phyloP scores from a whole-genome alignment of 2,329 filamentous ascomycete genomes.

The Acrocalymma vagum region DNA sequence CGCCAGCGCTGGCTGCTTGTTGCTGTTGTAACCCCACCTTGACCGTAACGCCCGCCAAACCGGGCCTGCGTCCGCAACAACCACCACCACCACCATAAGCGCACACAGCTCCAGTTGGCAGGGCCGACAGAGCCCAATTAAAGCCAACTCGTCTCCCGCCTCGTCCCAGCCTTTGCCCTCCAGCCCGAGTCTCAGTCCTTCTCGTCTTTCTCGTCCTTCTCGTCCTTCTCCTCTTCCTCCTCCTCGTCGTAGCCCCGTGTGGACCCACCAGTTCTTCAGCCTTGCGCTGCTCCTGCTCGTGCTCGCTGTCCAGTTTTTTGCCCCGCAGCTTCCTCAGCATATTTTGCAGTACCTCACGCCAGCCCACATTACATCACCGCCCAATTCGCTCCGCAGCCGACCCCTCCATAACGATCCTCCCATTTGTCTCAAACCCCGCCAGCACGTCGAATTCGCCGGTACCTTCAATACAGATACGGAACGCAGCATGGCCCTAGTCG shows the following conservation, averaged over 20 bases:
- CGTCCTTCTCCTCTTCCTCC: slow-evolving; percentile 12
- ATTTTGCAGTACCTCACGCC: slow-evolving; percentile 33
- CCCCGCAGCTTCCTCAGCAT: slow-evolving; percentile 45
- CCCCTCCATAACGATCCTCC: slow-evolving; percentile 32
- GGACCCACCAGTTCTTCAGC: slow-evolving; percentile 34
- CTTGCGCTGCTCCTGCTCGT: slow-evolving; percentile 43
- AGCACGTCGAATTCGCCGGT: slow-evolving; percentile 35
- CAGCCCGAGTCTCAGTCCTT: slow-evolving; percentile 8
- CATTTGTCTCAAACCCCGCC: slow-evolving; percentile 38
- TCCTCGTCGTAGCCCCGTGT: slow-evolving; percentile 20
- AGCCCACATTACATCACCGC: slow-evolving; percentile 30
- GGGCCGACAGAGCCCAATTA: slow-evolving; percentile 20
- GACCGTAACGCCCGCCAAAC: no score
- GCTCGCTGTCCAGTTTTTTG: slow-evolving; percentile 43
- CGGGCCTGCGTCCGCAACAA: no score
- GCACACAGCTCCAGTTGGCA: no score
- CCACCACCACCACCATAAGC: no score
- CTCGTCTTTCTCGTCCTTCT: slow-evolving; percentile 7
- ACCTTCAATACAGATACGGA: slow-evolving; percentile 45
- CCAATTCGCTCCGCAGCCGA: slow-evolving; percentile 33
- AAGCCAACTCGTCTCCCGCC: no score
- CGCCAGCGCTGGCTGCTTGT: no score
- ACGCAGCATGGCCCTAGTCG: slow-evolving; percentile 62
- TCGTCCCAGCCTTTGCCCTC: no score
- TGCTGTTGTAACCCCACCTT: no score